Evolutionary conservation across 208 protist species (phyloP), one percentile per base, ranked within the genome.

Genomic region (Porcisia deanei): DNA sequence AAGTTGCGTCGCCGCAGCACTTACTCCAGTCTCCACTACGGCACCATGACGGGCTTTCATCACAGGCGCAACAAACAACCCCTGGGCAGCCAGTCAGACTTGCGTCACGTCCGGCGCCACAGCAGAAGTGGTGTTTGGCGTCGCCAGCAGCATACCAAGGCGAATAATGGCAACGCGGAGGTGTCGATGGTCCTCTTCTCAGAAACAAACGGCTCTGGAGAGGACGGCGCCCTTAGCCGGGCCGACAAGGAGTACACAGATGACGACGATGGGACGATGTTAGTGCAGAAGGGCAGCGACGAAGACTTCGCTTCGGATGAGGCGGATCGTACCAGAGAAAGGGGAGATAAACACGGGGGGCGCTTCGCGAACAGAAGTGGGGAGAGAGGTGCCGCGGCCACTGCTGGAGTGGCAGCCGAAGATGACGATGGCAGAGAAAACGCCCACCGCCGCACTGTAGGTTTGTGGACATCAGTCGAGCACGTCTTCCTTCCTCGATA

Each of bases 401-500:
- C 14, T 5, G 58, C 73, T 0, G 14, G 43, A 0, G 10, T 57
- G 41, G 6, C 25, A 57, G 70, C 43, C 6, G 74, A 71, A 20
- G 65, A 79, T 25, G 75, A 79, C 25, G 82, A 87, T 18, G 76
- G 47, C 39, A 52, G 39, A 30, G 57, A 81, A 6, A 65, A 16
- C 10, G 55, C n/a, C 0, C 66, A 64, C 61, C 57, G 53, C 18
- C 61, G 70, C 22, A 76, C 41, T 0, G 71, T 92, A 47, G 89
- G 89, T 6, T 66, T 91, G 47, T 80, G 86, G 76, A 76, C 83
- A 25, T 87, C 85, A 22, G 76, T 83, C 41, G 87, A 91, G 75
- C 76, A 89, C 77, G 75, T 93, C 37, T 91, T 93, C 55, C 45
- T 93, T 22, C 82, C 89, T 25, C 71, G 41, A 7, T 93, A 93